These are phyloP conservation scores for Geranomyces michiganensis DNA, from an alignment of 192 early-diverging fungal genomes.

Conservation along the genomic window DNA sequence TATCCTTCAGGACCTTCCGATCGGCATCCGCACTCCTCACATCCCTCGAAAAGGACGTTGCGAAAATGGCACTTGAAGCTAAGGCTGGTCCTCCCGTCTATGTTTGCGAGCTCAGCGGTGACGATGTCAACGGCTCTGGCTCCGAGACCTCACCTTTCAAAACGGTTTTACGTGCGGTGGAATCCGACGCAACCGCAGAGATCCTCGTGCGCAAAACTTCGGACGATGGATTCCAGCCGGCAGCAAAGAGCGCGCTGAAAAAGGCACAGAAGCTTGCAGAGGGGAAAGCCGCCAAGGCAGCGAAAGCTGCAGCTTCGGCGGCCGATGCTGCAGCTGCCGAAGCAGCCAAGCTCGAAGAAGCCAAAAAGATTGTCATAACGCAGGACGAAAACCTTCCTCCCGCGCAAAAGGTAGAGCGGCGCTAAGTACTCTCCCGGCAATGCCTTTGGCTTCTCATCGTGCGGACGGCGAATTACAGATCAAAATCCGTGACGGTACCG, in stretches of 20 bases:
- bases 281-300: slow-evolving; percentile 66
- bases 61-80: slow-evolving; percentile 2
- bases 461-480: slow-evolving; percentile 54
- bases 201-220: slow-evolving; percentile 72
- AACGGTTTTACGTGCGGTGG: slow-evolving; percentile 73
- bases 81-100: slow-evolving; percentile 39
- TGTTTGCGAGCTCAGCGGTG: slow-evolving; percentile 84
- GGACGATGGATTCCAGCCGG: slow-evolving; percentile 72
- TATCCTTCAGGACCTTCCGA: too few relatives aligned
- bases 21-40: too few relatives aligned
- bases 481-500: slow-evolving; percentile 69
- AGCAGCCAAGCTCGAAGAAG: slow-evolving; percentile 75
- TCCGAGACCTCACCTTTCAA: slow-evolving; percentile 77
- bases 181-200: slow-evolving; percentile 39
- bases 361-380: slow-evolving; percentile 76
- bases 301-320: slow-evolving; percentile 45
- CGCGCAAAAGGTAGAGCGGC: slow-evolving; percentile 62
- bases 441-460: neutral
- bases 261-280: slow-evolving; percentile 86
- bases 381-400: slow-evolving; percentile 73
- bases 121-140: slow-evolving; percentile 79
- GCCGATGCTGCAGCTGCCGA: slow-evolving; percentile 63
- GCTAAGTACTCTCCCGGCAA: too few relatives aligned
- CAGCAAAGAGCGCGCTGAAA: slow-evolving; percentile 89
- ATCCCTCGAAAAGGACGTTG: neutral